A percentile compares a stretch with the other conserved stretches of the same genome.
These are phyloP conservation scores for Jatropha curcas DNA, from an alignment of 345 rosid genomes.

Conservation along the genomic window DNA sequence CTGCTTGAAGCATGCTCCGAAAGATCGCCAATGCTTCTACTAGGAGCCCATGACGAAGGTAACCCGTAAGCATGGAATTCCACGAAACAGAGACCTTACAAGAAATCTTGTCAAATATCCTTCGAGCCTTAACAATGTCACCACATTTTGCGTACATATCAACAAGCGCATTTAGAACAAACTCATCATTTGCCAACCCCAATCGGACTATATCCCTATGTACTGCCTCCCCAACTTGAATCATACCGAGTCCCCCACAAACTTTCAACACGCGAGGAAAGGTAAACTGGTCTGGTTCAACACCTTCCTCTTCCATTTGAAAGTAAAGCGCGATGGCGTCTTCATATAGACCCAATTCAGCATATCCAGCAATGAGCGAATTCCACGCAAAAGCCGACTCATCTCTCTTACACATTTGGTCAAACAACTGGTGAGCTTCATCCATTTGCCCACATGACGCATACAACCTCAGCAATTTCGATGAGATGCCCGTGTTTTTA, in stretches of 20 bases:
- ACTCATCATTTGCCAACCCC: constrained; percentile 63
- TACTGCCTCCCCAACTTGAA: constrained; percentile 69
- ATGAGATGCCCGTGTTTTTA: constrained; percentile 52
- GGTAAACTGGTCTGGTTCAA: constrained; percentile 71
- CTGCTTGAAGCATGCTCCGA: constrained; percentile 51
- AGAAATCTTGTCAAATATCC: constrained; percentile 60
- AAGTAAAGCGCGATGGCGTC: constrained; percentile 86
- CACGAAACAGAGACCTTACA: constrained; percentile 62
- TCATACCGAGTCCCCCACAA: constrained; percentile 75
- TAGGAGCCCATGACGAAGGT: constrained; percentile 60
- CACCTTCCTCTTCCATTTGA: constrained; percentile 86
- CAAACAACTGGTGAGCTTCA: constrained; percentile 75
- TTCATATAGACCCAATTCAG: constrained; percentile 60
- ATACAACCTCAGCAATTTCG: constrained; percentile 65
- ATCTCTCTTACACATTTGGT: constrained; percentile 60
- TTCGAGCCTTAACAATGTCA: constrained; percentile 74
- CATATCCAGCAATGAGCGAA: constrained; percentile 78
- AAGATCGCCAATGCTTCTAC: constrained; percentile 53
- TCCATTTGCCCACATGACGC: constrained; percentile 49
- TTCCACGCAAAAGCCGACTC: constrained; percentile 79
- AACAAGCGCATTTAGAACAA: constrained; percentile 73
- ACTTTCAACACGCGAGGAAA: constrained; percentile 83
- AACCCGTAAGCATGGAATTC: constrained; percentile 75
- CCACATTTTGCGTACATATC: constrained; percentile 95
- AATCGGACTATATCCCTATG: constrained; percentile 69